Conservation (phyloP, 1,139 yeast genomes). For the Saccharomyces hybrid region DNA sequence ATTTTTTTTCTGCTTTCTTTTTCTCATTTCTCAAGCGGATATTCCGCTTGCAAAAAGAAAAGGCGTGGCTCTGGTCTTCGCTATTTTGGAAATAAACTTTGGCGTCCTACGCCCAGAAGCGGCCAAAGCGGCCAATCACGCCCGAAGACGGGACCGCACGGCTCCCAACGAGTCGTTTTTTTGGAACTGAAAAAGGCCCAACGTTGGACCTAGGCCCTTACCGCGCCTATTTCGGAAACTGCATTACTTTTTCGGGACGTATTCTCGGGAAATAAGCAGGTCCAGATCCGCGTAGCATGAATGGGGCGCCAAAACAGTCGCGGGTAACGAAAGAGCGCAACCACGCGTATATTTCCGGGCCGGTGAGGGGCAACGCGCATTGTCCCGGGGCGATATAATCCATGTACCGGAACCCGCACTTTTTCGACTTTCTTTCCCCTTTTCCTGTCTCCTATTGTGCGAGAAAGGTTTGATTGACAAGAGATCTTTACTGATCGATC, state of each 20-base stretch:
- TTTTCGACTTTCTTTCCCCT: neutral
- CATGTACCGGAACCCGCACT: neutral
- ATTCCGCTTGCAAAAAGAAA: constrained; percentile 1
- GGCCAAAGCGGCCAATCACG: neutral
- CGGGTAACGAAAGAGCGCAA: neutral
- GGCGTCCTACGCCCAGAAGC: constrained; percentile 4
- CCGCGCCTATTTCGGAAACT: neutral
- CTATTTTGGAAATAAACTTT: neutral
- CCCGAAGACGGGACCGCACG: neutral
- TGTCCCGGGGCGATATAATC: neutral
- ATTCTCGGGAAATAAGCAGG: neutral
- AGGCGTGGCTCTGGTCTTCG: neutral
- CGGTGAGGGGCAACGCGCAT: neutral
- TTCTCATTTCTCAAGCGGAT: neutral
- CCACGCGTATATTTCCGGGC: neutral
- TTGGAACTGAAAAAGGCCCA: neutral
- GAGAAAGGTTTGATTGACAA: neutral
- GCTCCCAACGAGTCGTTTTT: neutral
- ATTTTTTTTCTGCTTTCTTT: neutral
- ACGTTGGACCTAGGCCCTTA: neutral
- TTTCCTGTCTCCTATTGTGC: neutral
- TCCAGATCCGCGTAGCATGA: neutral
- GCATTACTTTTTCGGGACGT: neutral
- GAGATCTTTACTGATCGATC: neutral
- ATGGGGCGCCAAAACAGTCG: neutral